These are phyloP conservation scores for Uronychia setigera DNA, from an alignment of 73 alveolate species.

Conservation along the genomic window DNA sequence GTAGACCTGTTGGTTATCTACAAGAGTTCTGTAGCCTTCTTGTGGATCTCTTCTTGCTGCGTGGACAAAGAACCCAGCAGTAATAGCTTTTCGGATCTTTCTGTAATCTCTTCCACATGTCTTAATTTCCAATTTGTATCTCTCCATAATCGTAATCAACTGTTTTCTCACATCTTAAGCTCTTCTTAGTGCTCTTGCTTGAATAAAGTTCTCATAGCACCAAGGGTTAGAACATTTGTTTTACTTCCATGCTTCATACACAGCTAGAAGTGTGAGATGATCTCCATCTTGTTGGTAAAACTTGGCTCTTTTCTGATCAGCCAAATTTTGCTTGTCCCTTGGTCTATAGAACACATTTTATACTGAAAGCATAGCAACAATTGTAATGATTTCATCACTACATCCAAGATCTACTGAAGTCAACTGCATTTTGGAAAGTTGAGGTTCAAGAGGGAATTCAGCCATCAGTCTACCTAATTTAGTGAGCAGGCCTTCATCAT, in stretches of 20 bases:
- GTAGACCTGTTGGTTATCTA: constrained; percentile 96
- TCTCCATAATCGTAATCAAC: constrained; percentile 90
- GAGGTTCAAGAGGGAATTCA: constrained; percentile 99
- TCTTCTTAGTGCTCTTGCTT: constrained; percentile 92
- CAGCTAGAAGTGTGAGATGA: constrained; percentile 98
- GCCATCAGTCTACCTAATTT: constrained; percentile 99
- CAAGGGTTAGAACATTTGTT: constrained; percentile 91
- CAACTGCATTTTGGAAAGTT: constrained; percentile 96
- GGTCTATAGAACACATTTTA: constrained; percentile 99
- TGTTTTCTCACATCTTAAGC: constrained; percentile 94
- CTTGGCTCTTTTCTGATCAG: constrained; percentile 98
- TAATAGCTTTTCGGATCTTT: constrained; percentile 89
- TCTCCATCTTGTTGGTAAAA: constrained; percentile 99
- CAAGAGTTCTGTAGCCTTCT: constrained; percentile 94
- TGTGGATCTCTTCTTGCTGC: constrained; percentile 93
- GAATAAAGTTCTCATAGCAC: constrained; percentile 99
- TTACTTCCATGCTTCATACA: constrained; percentile 96
- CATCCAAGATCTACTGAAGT: constrained; percentile 99
- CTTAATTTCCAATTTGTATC: constrained; percentile 84
- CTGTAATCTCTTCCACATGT: constrained; percentile 85
- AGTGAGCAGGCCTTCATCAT: constrained; percentile 99
- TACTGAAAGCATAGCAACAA: constrained; percentile 98
- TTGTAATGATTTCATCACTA: constrained; percentile 98
- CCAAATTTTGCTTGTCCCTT: constrained; percentile 95
- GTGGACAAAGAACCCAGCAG: constrained; percentile 97